Evolutionary conservation across 306 rosid genomes (phyloP), one percentile per base, ranked within the genome.

Genomic region (Fragaria ananassa): DNA sequence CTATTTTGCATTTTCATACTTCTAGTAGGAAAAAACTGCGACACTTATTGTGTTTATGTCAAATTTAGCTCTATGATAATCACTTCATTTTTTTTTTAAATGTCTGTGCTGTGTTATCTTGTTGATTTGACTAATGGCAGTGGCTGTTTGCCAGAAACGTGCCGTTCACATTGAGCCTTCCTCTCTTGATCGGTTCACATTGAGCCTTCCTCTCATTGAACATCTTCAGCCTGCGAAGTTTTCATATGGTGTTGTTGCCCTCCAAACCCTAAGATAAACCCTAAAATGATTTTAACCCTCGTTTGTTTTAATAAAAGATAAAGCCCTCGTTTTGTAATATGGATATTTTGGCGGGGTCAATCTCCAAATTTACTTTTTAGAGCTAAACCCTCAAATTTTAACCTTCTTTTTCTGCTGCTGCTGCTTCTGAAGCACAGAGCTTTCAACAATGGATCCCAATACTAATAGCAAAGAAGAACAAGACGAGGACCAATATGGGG

Each of bases 401-500:
- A 29, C 67, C n/a, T 7, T 14, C 21, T 2, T 6, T 61, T 62
- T 14, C n/a, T 62, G 42, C 42, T 37, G 23, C 25, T 42, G 44
- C 73, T 42, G 10, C 15, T 39, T 15, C 2, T 29, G 34, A 45
- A 74, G 61, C 56, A 63, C 44, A 71, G 61, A 54, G 54, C 74
- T 76, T 46, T 66, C 80, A 54, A 71, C 85, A 53, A 76, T 81
- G 85, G 71, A 71, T 19, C 65, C 69, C 53, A 14, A 35, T 18
- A 11, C n/a, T 39, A n/a, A 29, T 13, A 17, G 4, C 18, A 14
- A 68, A 7, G 34, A 46, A 23, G n/a, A 65, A 53, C 18, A 81
- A 37, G 86, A 83, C 23, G 74, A 80, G 10, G 75, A 65, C 15
- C 80, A 83, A 46, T 86, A 90, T 79, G 97, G 95, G 17, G 86